These are phyloP conservation scores for Pseudopediastrum boryanum DNA, from an alignment of 139 green algal genomes.

Conservation along the genomic window DNA sequence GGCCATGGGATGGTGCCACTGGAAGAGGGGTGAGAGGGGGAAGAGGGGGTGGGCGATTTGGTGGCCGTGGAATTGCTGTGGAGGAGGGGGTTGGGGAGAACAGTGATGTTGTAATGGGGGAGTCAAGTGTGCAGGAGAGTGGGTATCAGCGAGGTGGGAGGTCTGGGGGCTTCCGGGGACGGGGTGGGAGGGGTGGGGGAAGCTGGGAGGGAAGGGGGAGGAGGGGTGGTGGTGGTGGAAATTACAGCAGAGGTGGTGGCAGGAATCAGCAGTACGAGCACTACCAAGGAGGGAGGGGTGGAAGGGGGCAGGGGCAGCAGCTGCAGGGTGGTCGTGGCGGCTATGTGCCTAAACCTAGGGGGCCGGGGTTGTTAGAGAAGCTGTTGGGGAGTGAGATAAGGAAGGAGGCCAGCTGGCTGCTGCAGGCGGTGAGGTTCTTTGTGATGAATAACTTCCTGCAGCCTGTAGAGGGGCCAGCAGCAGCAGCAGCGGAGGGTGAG, in stretches of 20 bases:
- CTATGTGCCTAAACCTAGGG: not conserved
- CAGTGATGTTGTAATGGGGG: not conserved
- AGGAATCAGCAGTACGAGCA: not conserved
- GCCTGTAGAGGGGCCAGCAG: not conserved
- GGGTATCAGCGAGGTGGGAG: conserved; percentile 14
- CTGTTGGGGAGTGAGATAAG: conserved; percentile 32
- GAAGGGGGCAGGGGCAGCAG: not conserved
- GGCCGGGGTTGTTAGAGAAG: conserved; percentile 13
- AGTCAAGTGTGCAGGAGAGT: not conserved
- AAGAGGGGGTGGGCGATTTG: too few relatives aligned
- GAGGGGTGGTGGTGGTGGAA: not conserved
- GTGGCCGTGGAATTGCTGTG: conserved; percentile 19
- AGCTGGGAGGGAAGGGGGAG: not conserved
- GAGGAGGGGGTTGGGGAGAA: not conserved
- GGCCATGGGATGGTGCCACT: too few relatives aligned
- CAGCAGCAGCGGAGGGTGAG: not conserved
- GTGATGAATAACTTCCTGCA: conserved; percentile 41
- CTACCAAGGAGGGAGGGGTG: not conserved
- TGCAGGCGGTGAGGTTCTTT: conserved; percentile 38
- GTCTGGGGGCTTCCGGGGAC: not conserved
- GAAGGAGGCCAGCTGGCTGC: conserved; percentile 31
- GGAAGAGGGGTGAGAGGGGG: too few relatives aligned
- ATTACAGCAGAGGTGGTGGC: conserved; percentile 2
- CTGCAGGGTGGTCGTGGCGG: not conserved
- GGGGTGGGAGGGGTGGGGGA: not conserved